These are phyloP conservation scores for Curvularia hawaiiensis DNA, from an alignment of 2,329 filamentous ascomycete genomes.

Conservation along the genomic window DNA sequence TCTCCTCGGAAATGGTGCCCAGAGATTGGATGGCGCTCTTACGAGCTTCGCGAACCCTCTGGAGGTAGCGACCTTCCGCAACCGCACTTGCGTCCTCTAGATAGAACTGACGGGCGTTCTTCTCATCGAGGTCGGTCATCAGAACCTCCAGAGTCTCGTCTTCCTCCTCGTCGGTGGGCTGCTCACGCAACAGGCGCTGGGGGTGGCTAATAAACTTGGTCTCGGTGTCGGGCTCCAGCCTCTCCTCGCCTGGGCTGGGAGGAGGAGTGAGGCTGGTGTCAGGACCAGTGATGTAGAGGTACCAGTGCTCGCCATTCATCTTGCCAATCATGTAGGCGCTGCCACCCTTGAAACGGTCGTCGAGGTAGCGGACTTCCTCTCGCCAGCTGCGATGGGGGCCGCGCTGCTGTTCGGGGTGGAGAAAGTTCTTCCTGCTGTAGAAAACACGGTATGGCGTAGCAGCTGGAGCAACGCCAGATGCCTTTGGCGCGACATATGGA, in stretches of 20 bases:
- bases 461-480: constrained; percentile 71
- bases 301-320: constrained; percentile 99
- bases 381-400: constrained; percentile 98
- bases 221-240: constrained; percentile 56
- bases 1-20: constrained; percentile 62
- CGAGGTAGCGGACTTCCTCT: constrained; percentile 90
- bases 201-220: constrained; percentile 65
- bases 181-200: constrained; percentile 57
- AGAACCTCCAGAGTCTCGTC: constrained; percentile 78
- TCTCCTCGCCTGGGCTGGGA: constrained; percentile 66
- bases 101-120: constrained; percentile 71
- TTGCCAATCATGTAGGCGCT: constrained; percentile 99
- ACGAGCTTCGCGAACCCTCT: constrained; percentile 68
- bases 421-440: constrained; percentile 98
- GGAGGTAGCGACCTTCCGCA: constrained; percentile 78
- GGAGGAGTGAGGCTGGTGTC: constrained; percentile 81
- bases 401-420: constrained; percentile 92
- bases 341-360: constrained; percentile 87
- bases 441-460: constrained; percentile 95
- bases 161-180: constrained; percentile 56
- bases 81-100: constrained; percentile 85
- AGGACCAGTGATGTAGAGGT: constrained; percentile 93
- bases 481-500: constrained; percentile 72
- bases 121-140: constrained; percentile 71
- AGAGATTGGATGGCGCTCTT: constrained; percentile 64